Base-by-base conservation (phyloP, 176 grass and related monocot species). In the Cocos nucifera region DNA sequence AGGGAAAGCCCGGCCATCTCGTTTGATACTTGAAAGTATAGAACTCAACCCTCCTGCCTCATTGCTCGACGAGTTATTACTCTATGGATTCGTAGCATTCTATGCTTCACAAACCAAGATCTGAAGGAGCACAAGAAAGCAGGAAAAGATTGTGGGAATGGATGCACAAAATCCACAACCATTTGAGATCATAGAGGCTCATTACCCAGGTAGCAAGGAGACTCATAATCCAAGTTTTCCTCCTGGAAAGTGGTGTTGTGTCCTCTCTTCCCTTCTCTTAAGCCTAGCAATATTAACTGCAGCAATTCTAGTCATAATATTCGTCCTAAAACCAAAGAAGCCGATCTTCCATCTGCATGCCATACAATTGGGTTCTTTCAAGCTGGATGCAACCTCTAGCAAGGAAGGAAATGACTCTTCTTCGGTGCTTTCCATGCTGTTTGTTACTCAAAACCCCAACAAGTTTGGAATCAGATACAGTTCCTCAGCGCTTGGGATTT, bases 381-480 rank as follows among this genome's bases (percentile, higher is more conserved):
- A 56, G 50, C 52, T 8, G 62, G 78, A 51, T 67, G 19, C 21
- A 22, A 83, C 71, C 63, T 52, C 52, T 51, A 32, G 72, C 49
- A 51, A 57, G 15, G 57, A 69, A 24, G 55, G 8, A 48, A 80
- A 91, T 60, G 53, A 24, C 32, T 66, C 73, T 25, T 97, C 80
- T 52, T 56, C 83, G 21, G 87, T 91, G 26, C 83, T 75, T 57
- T 76, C 81, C 6, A 73, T 97, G 58, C 16, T 83, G 56, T 83
- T 97, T 66, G 73, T 56, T 15, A 80, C 83, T 54, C 69, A 78
- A 56, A 97, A 88, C 75, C 81, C 57, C 23, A 97, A 97, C 65
- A 64, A 70, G 61, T 26, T 97, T 83, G 92, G 84, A 65, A 88
- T 97, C 57, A 79, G 73, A 66, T 97, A 88, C 58, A 61, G 83